A percentile compares a stretch with the other conserved stretches of the same genome.
Conservation (phyloP, 805 yeast species). For the Pichia gijzeniarum region DNA sequence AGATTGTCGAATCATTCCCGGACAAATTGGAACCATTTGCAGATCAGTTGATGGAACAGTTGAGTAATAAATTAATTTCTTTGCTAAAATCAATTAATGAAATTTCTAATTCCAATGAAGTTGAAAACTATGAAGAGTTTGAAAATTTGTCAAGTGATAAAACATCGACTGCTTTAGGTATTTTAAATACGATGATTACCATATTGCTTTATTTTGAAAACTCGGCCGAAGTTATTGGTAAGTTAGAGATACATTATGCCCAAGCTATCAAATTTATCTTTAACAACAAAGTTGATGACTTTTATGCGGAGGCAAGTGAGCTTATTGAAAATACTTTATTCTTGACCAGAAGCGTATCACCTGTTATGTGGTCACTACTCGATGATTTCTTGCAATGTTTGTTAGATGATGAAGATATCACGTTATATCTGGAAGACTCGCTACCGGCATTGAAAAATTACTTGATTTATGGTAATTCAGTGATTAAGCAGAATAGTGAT, state of each 20-base stretch:
- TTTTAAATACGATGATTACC: conserved; percentile 80
- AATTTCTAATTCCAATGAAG: conserved; percentile 32
- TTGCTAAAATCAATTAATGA: conserved; percentile 68
- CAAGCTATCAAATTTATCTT: conserved; percentile 72
- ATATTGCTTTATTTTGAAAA: conserved; percentile 83
- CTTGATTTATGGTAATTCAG: conserved; percentile 49
- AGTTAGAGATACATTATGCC: conserved; percentile 64
- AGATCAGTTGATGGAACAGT: conserved; percentile 48
- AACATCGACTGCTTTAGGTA: conserved; percentile 79
- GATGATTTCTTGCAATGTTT: conserved; percentile 37
- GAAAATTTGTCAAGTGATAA: conserved; percentile 54
- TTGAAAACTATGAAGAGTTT: conserved; percentile 43
- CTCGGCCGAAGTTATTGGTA: conserved; percentile 58
- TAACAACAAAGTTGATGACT: conserved; percentile 63
- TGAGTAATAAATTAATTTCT: conserved; percentile 70
- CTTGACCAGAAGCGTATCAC: conserved; percentile 52
- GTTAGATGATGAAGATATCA: conserved; percentile 44
- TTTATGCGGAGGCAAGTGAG: conserved; percentile 76
- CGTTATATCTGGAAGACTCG: conserved; percentile 69
- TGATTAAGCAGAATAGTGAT: conserved; percentile 40
- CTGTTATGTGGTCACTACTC: conserved; percentile 70
- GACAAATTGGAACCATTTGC: conserved; percentile 92
- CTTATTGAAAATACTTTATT: conserved; percentile 72
- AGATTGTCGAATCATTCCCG: conserved; percentile 83
- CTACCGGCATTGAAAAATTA: conserved; percentile 69